phyloP scores from a whole-genome alignment of 768 basidiomycete genomes.

The Pholiota molesta region DNA sequence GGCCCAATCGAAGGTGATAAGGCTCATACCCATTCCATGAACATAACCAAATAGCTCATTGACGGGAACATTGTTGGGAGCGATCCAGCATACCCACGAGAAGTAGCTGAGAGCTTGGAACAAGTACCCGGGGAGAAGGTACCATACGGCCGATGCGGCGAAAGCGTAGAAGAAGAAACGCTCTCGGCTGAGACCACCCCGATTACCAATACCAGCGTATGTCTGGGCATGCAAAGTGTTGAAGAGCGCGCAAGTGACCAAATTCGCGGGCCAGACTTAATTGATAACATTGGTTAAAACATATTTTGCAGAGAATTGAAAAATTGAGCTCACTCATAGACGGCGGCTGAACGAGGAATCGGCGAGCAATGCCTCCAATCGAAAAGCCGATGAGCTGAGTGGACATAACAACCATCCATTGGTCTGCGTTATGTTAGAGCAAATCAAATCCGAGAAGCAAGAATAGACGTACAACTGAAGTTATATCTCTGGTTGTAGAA shows the following conservation, averaged over 20 bases:
- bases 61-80: conserved; percentile 64
- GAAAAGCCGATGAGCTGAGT: conserved; percentile 84
- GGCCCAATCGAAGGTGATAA: conserved; percentile 83
- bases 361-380: conserved; percentile 69
- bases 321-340: conserved; percentile 59
- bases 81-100: conserved; percentile 67
- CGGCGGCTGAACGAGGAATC: conserved; percentile 76
- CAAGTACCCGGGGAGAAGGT: conserved; percentile 73
- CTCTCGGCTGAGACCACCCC: conserved; percentile 72
- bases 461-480: conserved; percentile 49
- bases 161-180: conserved; percentile 77
- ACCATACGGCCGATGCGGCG: conserved; percentile 60
- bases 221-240: conserved; percentile 80
- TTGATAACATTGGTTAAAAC: conserved; percentile 33
- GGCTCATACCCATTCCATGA: conserved; percentile 67
- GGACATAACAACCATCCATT: conserved; percentile 80
- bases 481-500: conserved; percentile 69
- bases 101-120: conserved; percentile 69
- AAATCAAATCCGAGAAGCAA: not conserved
- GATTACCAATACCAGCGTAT: conserved; percentile 66
- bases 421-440: conserved; percentile 45
- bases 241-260: conserved; percentile 75
- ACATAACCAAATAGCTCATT: conserved; percentile 78
- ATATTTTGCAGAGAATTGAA: not conserved
- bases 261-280: conserved; percentile 77